Evolutionary conservation across 768 basidiomycete species (phyloP), one percentile per base, ranked within the genome.

Genomic region (Agaricus sinodeliciosus): DNA sequence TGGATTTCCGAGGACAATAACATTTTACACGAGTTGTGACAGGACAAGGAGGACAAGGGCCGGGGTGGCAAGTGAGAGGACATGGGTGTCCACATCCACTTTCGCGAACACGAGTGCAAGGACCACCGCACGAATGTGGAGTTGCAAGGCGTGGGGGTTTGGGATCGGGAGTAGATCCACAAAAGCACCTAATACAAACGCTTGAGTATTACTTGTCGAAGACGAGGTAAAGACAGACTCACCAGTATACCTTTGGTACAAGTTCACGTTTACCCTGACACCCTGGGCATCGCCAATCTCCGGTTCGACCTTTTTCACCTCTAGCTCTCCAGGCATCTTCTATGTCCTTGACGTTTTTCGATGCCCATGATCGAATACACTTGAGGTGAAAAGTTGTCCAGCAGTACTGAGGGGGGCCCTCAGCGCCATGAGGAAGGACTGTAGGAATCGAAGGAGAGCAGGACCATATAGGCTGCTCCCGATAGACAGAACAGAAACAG

Each of bases 41-140:
- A 56, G 82, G 80, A 63, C 96, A 99, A 0, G 93, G 93, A 0
- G 94, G 94, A 69, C 96, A 99, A 0, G 95, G 96, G 0, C 95
- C 96, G 0, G 96, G 95, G 65, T 97, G 95, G 62, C 95, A 98
- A 12, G 74, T 72, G 12, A 93, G 64, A 0, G 93, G 81, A 65
- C 94, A 98, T 0, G 90, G 74, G 62, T 97, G 95, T 0, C 75
- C 73, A 59, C 95, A 99, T 4, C 71, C 71, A 26, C 71, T 68
- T 35, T 72, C 67, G 2, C 85, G 79, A 4, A 67, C 54, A 11
- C 87, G 81, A 0, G 81, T 74, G 63, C 89, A 91, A 0, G 82
- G 75, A 56, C 78, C 78, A 0, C 78, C 85, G 57, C 90, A 92
- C 3, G 86, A 89, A 61, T 91, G 88, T 1, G 86, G 85, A 2